Base-by-base conservation (phyloP, 352 stramenopile genomes). In the Globisporangium alternatum region DNA sequence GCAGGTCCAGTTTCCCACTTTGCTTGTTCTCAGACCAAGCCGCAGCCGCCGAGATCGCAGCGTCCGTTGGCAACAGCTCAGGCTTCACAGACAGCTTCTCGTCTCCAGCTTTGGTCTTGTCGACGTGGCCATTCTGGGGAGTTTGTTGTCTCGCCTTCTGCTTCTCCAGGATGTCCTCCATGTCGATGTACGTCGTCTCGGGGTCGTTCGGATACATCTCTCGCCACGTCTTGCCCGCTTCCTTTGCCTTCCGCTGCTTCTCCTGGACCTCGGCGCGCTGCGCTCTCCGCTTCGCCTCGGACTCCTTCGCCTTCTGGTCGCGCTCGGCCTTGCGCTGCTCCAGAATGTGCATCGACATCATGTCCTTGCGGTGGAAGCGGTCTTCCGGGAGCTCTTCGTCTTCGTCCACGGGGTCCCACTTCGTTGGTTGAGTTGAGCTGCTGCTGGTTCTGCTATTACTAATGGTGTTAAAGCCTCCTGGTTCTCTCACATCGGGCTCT, bases 331-430 rank as follows among this genome's bases (percentile, higher is more conserved):
- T 74, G 35, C 80, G 74, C 64, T 93, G 82, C 63, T 94, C 86
- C 28, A 94, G 69, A 71, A 90, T 90, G 60, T 91, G 84, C 83
- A 94, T 93, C 13, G 86, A 94, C 77, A 94, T 81, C 81, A 94
- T 90, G 64, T 94, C 82, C 48, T 86, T 84, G 48, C 78, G 78
- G 35, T 94, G 86, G 61, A 91, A 94, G 12, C 72, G 62, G n/a
- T 94, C 82, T 57, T 94, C 81, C 1, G 86, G 83, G 3, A 94
- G 76, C 56, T 93, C 82, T 67, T 90, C 81, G 30, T 92, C 81
- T 47, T 93, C 81, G 35, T 83, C 64, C 33, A 91, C 82, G 31
- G 77, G 80, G n/a, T 90, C 81, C 76, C 72, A 89, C 45, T 53
- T 70, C 30, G 69, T 28, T 56, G 63, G 25, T 63, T 66, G 39